phyloP scores from a whole-genome alignment of 2,329 filamentous ascomycete genomes.

The Onygena corvina region DNA sequence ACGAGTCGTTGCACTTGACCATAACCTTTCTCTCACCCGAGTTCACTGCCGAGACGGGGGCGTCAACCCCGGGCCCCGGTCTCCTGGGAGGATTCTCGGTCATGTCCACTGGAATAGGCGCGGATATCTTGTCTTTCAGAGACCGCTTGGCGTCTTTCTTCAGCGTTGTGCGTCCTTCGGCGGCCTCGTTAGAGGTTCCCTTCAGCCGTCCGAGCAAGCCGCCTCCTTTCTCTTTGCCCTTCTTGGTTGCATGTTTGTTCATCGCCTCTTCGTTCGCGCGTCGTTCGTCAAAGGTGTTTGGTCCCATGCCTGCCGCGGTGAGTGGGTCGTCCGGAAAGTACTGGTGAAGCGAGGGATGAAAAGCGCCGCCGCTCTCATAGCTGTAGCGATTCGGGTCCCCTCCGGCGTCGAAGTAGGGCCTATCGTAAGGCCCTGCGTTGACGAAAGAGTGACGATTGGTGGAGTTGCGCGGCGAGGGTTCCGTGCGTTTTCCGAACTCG shows the following conservation, averaged over 20 bases:
- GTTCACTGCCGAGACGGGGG: constrained; percentile 69
- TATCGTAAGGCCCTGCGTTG: background rate
- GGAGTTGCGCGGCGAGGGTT: background rate
- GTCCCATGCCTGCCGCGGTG: background rate
- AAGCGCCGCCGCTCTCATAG: background rate
- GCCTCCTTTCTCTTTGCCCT: constrained; percentile 9
- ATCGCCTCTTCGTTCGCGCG: constrained; percentile 13
- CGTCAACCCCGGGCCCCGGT: constrained; percentile 50
- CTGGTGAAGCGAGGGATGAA: background rate
- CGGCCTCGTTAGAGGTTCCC: background rate
- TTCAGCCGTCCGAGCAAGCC: background rate
- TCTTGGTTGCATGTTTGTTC: constrained; percentile 7
- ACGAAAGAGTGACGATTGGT: background rate
- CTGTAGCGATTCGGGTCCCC: background rate
- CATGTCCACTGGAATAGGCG: background rate
- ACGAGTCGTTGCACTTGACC: constrained; percentile 59
- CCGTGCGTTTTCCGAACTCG: background rate
- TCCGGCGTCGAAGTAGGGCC: background rate
- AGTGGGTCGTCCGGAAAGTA: background rate
- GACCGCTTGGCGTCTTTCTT: background rate
- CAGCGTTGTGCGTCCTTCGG: background rate
- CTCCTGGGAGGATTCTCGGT: background rate
- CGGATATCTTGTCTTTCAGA: background rate
- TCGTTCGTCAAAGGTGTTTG: constrained; percentile 13
- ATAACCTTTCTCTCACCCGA: constrained; percentile 62